Evolutionary conservation across 805 yeast species (phyloP).

Genomic region (Debaryomyces castellii): DNA sequence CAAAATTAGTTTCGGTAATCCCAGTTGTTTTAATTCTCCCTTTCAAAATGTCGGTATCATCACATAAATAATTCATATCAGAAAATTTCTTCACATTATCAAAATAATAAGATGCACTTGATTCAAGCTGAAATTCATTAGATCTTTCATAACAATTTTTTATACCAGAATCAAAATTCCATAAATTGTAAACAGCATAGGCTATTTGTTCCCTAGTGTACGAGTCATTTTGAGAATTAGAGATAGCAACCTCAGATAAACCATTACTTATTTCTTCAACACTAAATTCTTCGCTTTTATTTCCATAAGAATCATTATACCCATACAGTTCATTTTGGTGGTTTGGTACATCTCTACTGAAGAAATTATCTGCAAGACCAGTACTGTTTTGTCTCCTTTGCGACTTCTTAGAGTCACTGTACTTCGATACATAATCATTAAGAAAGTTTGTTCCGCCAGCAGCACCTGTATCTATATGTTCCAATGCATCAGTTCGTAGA

Average conservation of each 20-base stretch:
- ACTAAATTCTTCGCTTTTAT: constrained; percentile 8
- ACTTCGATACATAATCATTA: constrained; percentile 62
- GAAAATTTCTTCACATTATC: constrained; percentile 68
- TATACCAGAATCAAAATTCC: constrained; percentile 73
- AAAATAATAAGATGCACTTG: constrained; percentile 79
- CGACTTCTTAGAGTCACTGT: constrained; percentile 53
- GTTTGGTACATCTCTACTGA: constrained; percentile 18
- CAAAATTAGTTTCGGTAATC: constrained; percentile 81
- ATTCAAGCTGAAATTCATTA: constrained; percentile 82
- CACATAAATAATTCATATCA: constrained; percentile 62
- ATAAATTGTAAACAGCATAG: constrained; percentile 62
- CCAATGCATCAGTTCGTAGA: constrained; percentile 56
- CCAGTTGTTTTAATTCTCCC: constrained; percentile 97
- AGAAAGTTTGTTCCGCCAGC: constrained; percentile 68
- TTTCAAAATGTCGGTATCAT: constrained; percentile 79
- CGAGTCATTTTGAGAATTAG: constrained; percentile 10
- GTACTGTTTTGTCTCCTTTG: constrained; percentile 55
- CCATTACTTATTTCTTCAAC: constrained; percentile 10
- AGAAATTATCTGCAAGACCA: constrained; percentile 35
- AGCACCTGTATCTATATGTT: constrained; percentile 59
- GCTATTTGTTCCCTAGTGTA: constrained; percentile 58
- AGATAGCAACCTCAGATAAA: constrained; percentile 11
- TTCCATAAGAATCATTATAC: neutral
- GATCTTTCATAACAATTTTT: constrained; percentile 55
- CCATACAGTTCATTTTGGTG: neutral